Conservation (phyloP, 257 asterid genomes). For the Perilla frutescens region DNA sequence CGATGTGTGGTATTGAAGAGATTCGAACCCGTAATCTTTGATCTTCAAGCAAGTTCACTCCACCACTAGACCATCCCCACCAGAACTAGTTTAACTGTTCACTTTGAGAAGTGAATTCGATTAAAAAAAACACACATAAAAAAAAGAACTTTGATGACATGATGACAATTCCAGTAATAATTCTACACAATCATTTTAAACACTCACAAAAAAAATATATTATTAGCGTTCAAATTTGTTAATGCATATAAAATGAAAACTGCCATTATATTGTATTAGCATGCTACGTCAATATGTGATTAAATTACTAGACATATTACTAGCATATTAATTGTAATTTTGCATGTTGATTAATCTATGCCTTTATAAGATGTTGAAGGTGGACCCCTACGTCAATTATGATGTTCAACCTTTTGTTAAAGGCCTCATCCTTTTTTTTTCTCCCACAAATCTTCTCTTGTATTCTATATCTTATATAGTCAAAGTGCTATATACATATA, state of each 20-base stretch:
- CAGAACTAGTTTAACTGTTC: neutral
- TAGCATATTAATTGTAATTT: slow-evolving; percentile 30
- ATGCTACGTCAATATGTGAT: slow-evolving; percentile 34
- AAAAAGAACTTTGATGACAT: neutral
- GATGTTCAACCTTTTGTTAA: slow-evolving; percentile 35
- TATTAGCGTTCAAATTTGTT: neutral
- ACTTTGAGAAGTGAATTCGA: too few relatives aligned
- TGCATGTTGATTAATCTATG: slow-evolving; percentile 38
- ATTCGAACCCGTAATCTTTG: too few relatives aligned
- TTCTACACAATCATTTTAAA: slow-evolving; percentile 13
- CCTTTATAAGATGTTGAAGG: slow-evolving; percentile 25
- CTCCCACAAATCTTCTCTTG: neutral
- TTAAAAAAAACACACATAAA: too few relatives aligned
- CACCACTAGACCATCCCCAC: too few relatives aligned
- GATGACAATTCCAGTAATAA: neutral
- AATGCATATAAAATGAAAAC: neutral
- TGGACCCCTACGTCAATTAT: slow-evolving; percentile 43
- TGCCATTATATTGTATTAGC: slow-evolving; percentile 30
- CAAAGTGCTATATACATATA: too few relatives aligned
- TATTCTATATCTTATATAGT: neutral
- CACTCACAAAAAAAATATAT: neutral
- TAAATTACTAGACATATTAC: neutral
- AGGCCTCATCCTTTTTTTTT: neutral
- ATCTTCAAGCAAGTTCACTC: too few relatives aligned
- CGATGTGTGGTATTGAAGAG: too few relatives aligned